phyloP scores from a whole-genome alignment of 805 yeast species.

The Grigorovia jiainica region DNA sequence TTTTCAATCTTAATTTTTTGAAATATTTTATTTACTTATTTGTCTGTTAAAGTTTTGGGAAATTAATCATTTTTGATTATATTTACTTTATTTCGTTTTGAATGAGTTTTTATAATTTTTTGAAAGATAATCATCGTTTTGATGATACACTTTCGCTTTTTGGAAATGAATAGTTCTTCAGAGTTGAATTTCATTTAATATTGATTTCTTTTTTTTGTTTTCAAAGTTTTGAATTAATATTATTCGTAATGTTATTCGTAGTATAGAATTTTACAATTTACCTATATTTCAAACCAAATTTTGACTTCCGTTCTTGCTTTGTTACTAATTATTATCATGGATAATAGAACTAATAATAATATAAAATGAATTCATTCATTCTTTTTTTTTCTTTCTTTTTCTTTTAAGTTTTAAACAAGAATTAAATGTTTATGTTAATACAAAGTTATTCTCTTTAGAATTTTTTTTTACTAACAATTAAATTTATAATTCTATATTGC shows the following conservation, averaged over 20 bases:
- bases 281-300: no score
- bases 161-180: constrained; percentile 45
- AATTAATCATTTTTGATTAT: constrained; percentile 56
- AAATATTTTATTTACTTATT: not conserved
- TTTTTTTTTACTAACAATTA: no score
- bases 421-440: no score
- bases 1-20: constrained; percentile 13
- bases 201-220: constrained; percentile 15
- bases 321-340: no score
- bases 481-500: no score
- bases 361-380: no score
- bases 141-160: constrained; percentile 30
- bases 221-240: not conserved
- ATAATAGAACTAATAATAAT: no score
- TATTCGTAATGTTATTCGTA: constrained; percentile 47
- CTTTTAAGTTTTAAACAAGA: no score
- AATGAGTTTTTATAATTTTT: constrained; percentile 19
- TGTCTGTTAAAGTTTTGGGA: constrained; percentile 99
- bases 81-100: constrained; percentile 29
- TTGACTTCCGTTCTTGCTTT: no score
- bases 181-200: constrained; percentile 73
- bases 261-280: constrained; percentile 74
- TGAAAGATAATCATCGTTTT: constrained; percentile 26
- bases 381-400: no score
- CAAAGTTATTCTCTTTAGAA: no score